Percentiles rank a stretch among this genome's conserved stretches.
phyloP scores from a whole-genome alignment of 257 asterid species.

The Solanum bulbocastanum region DNA sequence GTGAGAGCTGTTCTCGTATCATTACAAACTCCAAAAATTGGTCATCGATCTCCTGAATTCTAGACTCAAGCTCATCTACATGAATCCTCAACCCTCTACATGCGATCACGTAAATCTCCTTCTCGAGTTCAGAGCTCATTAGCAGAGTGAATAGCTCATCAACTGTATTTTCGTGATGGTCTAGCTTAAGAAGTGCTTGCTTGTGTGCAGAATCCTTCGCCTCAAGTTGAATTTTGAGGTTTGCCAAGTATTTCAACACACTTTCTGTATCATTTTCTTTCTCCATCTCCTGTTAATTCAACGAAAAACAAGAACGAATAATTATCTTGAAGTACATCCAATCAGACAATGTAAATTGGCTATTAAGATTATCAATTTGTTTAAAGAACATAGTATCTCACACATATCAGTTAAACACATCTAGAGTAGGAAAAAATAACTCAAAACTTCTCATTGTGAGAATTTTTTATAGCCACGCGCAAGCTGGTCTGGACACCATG shows the following conservation, averaged over 20 bases:
- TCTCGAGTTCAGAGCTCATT: conserved; percentile 34
- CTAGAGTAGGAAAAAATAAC: background rate
- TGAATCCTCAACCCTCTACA: conserved; percentile 14
- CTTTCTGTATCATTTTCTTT: conserved; percentile 17
- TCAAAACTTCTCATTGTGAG: background rate
- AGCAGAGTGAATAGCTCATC: conserved; percentile 32
- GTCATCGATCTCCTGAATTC: conserved; percentile 3
- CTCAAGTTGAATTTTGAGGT: conserved; percentile 30
- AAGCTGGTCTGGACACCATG: background rate
- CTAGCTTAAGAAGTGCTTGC: conserved; percentile 34
- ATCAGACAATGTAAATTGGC: background rate
- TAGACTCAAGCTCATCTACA: conserved; percentile 27
- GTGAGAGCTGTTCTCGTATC: conserved; percentile 15
- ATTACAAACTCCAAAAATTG: conserved; percentile 13
- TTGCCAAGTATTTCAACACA: conserved; percentile 37
- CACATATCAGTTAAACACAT: background rate
- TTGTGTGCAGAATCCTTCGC: conserved; percentile 47
- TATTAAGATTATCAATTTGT: background rate
- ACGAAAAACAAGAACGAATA: background rate
- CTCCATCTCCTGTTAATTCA: conserved; percentile 16
- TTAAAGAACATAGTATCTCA: background rate
- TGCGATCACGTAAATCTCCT: conserved; percentile 27
- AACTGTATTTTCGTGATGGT: conserved; percentile 33
- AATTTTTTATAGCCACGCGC: fast-evolving
- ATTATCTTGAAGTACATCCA: background rate